These are phyloP conservation scores for Aspergillus sergii DNA, from an alignment of 2,329 filamentous ascomycete genomes.

Conservation along the genomic window DNA sequence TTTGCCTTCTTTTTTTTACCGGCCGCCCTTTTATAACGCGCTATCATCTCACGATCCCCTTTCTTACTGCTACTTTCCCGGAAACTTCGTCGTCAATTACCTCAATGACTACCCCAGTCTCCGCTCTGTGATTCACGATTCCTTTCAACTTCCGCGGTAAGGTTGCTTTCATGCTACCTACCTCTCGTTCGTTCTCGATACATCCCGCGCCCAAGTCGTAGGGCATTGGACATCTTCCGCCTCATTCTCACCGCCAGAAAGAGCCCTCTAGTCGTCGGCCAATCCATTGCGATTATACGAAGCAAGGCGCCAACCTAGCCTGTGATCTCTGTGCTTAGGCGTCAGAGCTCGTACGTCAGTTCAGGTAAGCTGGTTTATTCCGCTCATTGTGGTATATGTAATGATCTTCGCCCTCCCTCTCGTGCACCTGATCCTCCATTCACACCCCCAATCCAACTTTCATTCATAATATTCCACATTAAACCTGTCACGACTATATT, in stretches of 20 bases:
- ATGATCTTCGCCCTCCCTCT: not conserved
- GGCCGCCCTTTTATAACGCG: not conserved
- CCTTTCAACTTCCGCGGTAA: not conserved
- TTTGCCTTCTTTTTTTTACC: not conserved
- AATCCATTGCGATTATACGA: slow-evolving; percentile 2
- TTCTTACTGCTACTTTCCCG: not conserved
- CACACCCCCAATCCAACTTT: not conserved
- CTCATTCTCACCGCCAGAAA: slow-evolving; percentile 6
- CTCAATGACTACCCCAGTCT: not conserved
- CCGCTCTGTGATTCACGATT: not conserved
- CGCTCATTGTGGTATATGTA: not conserved
- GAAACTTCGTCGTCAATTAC: too few relatives aligned
- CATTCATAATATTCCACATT: not conserved
- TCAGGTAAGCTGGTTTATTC: not conserved
- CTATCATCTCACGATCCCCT: not conserved
- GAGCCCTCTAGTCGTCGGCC: not conserved
- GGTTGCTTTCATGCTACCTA: not conserved
- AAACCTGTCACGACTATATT: not conserved
- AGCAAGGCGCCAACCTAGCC: slow-evolving; percentile 1
- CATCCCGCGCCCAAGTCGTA: slow-evolving; percentile 1
- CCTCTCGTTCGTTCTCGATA: not conserved
- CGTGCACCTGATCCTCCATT: not conserved
- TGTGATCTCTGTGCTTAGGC: not conserved
- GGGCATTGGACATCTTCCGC: slow-evolving; percentile 2
- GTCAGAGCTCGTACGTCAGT: not conserved